Percentiles rank a stretch among this genome's conserved stretches.
Evolutionary conservation across 2,329 filamentous ascomycete genomes (phyloP).

Genomic region (Chaetomium olivaceum): DNA sequence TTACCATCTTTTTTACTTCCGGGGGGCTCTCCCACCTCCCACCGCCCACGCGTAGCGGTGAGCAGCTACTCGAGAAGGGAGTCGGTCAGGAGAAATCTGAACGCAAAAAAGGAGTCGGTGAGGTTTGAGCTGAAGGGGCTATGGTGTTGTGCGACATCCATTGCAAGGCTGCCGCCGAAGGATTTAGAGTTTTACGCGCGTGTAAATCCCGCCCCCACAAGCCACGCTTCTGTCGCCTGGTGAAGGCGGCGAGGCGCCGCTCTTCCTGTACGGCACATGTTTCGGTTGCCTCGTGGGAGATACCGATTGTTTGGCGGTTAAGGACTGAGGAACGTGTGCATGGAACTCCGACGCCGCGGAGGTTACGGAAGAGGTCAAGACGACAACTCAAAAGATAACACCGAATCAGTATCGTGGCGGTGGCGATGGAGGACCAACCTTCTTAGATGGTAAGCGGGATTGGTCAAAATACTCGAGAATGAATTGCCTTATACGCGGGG

Average conservation of each 20-base stretch:
- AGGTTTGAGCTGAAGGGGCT: neutral
- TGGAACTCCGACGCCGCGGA: neutral
- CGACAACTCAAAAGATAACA: neutral
- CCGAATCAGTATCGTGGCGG: neutral
- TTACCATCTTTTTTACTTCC: neutral
- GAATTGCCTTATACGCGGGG: neutral
- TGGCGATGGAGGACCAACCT: neutral
- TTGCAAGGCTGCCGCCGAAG: neutral
- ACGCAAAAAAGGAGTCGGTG: neutral
- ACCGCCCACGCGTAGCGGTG: neutral
- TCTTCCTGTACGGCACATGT: neutral
- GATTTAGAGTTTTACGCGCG: neutral
- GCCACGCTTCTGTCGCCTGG: neutral
- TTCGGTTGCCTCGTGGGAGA: neutral
- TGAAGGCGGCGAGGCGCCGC: neutral
- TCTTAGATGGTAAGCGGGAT: neutral
- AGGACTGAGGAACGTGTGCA: neutral
- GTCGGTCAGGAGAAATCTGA: neutral
- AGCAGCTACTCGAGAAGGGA: neutral
- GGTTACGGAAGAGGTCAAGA: neutral
- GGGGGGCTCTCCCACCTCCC: neutral
- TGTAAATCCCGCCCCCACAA: conserved; percentile 2
- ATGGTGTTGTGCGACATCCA: neutral
- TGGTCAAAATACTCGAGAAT: neutral
- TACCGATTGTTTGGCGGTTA: no score